These are phyloP conservation scores for Zygoascus biomembranicola DNA, from an alignment of 805 yeast genomes.

Conservation along the genomic window DNA sequence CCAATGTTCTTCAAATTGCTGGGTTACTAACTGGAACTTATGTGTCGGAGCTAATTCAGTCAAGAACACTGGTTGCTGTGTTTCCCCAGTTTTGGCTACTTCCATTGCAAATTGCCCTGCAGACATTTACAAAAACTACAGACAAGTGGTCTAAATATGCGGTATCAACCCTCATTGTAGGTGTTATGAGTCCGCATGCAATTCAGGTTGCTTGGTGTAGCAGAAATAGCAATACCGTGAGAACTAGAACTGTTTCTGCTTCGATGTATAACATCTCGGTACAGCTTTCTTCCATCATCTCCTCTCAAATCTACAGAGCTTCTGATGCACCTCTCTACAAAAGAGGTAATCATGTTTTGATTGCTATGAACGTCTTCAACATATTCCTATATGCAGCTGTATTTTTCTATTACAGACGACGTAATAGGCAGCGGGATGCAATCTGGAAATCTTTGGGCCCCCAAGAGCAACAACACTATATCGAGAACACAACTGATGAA, in stretches of 20 bases:
- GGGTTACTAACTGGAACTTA: slow-evolving; percentile 10
- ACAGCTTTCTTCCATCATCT: slow-evolving; percentile 48
- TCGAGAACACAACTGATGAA: slow-evolving; percentile 37
- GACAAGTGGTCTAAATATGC: slow-evolving; percentile 26
- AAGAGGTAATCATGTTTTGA: slow-evolving; percentile 41
- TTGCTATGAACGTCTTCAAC: slow-evolving; percentile 20
- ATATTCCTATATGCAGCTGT: slow-evolving; percentile 5
- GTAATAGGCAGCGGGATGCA: slow-evolving; percentile 30
- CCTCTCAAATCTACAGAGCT: slow-evolving; percentile 47
- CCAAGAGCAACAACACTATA: slow-evolving; percentile 45
- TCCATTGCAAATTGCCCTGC: slow-evolving; percentile 10
- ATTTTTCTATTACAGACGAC: slow-evolving; percentile 26
- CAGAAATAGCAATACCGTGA: slow-evolving; percentile 50
- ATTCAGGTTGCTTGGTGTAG: slow-evolving; percentile 55
- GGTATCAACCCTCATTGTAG: slow-evolving; percentile 21
- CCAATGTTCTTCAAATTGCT: slow-evolving; percentile 10
- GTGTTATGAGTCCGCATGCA: slow-evolving; percentile 40
- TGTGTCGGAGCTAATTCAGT: slow-evolving; percentile 10
- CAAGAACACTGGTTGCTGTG: slow-evolving; percentile 10
- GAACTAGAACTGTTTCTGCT: slow-evolving; percentile 57
- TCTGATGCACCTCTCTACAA: slow-evolving; percentile 54
- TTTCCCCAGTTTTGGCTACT: slow-evolving; percentile 14
- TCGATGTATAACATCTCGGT: slow-evolving; percentile 58
- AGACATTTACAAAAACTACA: background rate
- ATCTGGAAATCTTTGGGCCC: slow-evolving; percentile 44